Base-by-base conservation (phyloP, 495 filamentous ascomycete genomes). In the Lophiotrema nucula region DNA sequence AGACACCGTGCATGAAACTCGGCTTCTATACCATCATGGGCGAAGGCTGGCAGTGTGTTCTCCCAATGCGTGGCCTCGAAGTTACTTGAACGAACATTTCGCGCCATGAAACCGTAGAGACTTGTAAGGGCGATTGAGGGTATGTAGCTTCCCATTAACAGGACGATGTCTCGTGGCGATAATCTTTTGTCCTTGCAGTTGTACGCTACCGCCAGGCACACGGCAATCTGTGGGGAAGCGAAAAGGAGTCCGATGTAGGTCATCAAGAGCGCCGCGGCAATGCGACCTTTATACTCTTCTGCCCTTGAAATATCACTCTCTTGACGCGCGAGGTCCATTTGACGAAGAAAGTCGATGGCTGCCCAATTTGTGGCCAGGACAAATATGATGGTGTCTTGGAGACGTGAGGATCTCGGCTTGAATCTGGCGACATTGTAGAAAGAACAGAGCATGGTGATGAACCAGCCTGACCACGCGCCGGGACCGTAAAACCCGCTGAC, bases 401-500 rank as follows among this genome's bases (percentile, higher is more conserved):
- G 27, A 3, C 44, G 2, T 42, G 15, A 38, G 4, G 26, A 15
- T 4, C 39, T 3, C 12, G 42, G 42, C 21, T 48, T n/a, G n/a
- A n/a, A 11, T 13, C 6, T 19, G 18, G 18, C 25, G 2, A 48
- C 3, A 5, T 26, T 39, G 13, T 27, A 16, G 8, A 8, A 48
- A 13, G 53, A 48, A 3, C 25, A 43, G 2, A 57, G 15, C 3
- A 39, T 25, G 5, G 42, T n/a, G n/a, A 49, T 12, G 16, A 13
- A 48, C 53, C 53, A 57, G 3, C 15, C 53, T 13, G 53, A 28
- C 26, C 43, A 57, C 1, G 53, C 26, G 2, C 53, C 53, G 10
- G 43, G 53, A 2, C 53, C 53, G 33, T 57, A 57, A 33, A 57
- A 48, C 10, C 53, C 53, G 44, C 44, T 49, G 15, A 57, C 45